Percentiles rank a stretch among this genome's conserved stretches.
Conservation (phyloP, 192 early-diverging fungal species). For the Rhizoclosmatium globosum region DNA sequence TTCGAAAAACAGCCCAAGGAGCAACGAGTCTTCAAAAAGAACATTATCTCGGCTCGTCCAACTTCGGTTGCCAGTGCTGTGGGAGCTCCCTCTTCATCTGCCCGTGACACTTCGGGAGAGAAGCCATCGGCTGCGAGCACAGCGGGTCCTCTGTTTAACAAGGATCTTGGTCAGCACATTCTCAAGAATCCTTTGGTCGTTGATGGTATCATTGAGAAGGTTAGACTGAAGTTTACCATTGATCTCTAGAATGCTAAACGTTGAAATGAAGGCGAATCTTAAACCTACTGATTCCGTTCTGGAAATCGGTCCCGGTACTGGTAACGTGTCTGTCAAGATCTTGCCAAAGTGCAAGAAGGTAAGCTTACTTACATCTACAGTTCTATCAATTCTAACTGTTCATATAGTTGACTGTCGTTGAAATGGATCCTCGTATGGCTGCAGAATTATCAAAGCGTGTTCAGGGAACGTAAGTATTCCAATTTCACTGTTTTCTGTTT, state of each 20-base stretch:
- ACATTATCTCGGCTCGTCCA: slow-evolving; percentile 12
- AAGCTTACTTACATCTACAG: not conserved
- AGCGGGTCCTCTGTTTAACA: slow-evolving; percentile 60
- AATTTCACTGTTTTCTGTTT: not conserved
- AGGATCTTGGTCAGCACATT: slow-evolving; percentile 97
- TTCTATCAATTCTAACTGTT: not conserved
- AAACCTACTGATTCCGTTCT: slow-evolving; percentile 60
- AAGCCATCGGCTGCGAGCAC: slow-evolving; percentile 25
- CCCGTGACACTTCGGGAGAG: not conserved
- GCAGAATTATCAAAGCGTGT: slow-evolving; percentile 98
- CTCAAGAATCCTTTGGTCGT: slow-evolving; percentile 97
- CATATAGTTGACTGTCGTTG: slow-evolving; percentile 75
- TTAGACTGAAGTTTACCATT: slow-evolving; percentile 29
- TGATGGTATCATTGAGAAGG: slow-evolving; percentile 97
- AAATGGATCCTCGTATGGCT: slow-evolving; percentile 96
- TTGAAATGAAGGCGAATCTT: slow-evolving; percentile 38
- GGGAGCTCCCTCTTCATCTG: not conserved
- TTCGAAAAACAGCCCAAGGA: slow-evolving; percentile 13
- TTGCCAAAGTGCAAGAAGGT: slow-evolving; percentile 93
- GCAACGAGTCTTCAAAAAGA: slow-evolving; percentile 25
- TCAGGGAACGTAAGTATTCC: slow-evolving; percentile 82
- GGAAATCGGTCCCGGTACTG: slow-evolving; percentile 98
- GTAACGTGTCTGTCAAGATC: slow-evolving; percentile 96
- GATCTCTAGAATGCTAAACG: not conserved
- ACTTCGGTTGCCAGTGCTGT: not conserved